Conservation (phyloP, 2,329 filamentous ascomycete genomes). For the Aspergillus tubingensis region DNA sequence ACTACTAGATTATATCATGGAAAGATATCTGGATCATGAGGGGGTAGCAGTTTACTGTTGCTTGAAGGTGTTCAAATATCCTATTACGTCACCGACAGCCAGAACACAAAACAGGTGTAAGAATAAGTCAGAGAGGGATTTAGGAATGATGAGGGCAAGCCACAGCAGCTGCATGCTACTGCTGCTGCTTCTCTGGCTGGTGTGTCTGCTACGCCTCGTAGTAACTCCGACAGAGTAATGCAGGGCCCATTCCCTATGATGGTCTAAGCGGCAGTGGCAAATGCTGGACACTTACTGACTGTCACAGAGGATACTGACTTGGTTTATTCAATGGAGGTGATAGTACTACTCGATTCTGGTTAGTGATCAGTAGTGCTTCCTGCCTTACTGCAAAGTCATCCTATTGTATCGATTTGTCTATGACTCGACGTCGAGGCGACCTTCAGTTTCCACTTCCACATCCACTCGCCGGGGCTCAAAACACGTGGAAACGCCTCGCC, state of each 20-base stretch:
- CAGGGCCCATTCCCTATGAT: neutral
- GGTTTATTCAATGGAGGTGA: neutral
- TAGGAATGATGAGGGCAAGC: neutral
- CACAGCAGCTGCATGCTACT: neutral
- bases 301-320: neutral
- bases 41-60: neutral
- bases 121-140: neutral
- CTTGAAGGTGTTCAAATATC: neutral
- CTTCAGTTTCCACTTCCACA: neutral
- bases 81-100: neutral
- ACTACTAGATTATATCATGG: no score
- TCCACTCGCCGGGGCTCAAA: neutral
- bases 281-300: neutral
- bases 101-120: neutral
- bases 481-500: conserved; percentile 9
- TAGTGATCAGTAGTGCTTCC: neutral
- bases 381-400: neutral
- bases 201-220: conserved; percentile 3
- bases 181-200: neutral
- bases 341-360: neutral
- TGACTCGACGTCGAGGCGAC: neutral
- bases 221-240: conserved; percentile 1
- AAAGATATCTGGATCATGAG: neutral
- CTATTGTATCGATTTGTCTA: neutral
- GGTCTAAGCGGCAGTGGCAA: conserved; percentile 5